These are phyloP conservation scores for Excoecaria cochinchinensis DNA, from an alignment of 345 rosid genomes.

Conservation along the genomic window DNA sequence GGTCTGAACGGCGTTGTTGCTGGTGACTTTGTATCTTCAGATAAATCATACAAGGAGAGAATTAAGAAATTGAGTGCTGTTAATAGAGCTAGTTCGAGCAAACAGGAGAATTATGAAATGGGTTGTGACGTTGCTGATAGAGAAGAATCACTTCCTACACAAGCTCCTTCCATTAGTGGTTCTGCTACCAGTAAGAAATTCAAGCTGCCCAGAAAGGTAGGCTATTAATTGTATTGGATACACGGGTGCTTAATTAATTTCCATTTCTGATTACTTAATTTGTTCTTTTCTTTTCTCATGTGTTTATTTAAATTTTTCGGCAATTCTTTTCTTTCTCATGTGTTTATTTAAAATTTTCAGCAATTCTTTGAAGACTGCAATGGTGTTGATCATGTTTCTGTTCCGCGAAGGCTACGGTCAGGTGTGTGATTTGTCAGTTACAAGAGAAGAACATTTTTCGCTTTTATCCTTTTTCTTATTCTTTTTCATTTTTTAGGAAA, in stretches of 20 bases:
- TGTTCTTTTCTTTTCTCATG: neutral
- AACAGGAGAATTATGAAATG: slow-evolving; percentile 39
- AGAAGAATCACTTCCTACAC: slow-evolving; percentile 35
- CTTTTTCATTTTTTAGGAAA: neutral
- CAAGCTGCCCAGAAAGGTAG: slow-evolving; percentile 55
- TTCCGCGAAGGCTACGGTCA: slow-evolving; percentile 95
- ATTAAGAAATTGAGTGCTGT: slow-evolving; percentile 50
- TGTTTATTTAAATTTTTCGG: slow-evolving; percentile 4
- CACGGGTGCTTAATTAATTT: neutral
- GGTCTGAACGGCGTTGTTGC: slow-evolving; percentile 21
- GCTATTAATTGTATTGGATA: slow-evolving; percentile 6
- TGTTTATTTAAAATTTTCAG: slow-evolving; percentile 5
- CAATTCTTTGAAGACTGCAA: slow-evolving; percentile 51
- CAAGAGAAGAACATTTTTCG: slow-evolving; percentile 4
- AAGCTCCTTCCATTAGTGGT: slow-evolving; percentile 16
- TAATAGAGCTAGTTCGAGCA: slow-evolving; percentile 34
- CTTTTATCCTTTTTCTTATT: neutral
- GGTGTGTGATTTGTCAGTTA: slow-evolving; percentile 48
- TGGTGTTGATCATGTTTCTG: slow-evolving; percentile 69
- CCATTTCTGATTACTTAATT: neutral
- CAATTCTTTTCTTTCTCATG: slow-evolving; percentile 34
- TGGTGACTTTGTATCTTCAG: slow-evolving; percentile 35
- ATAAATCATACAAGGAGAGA: slow-evolving; percentile 59
- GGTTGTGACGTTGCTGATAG: slow-evolving; percentile 29
- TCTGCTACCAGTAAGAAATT: slow-evolving; percentile 39